A percentile compares a stretch with the other conserved stretches of the same genome.
Conservation (phyloP, 345 rosid species). For the Eucalyptus polybractea region DNA sequence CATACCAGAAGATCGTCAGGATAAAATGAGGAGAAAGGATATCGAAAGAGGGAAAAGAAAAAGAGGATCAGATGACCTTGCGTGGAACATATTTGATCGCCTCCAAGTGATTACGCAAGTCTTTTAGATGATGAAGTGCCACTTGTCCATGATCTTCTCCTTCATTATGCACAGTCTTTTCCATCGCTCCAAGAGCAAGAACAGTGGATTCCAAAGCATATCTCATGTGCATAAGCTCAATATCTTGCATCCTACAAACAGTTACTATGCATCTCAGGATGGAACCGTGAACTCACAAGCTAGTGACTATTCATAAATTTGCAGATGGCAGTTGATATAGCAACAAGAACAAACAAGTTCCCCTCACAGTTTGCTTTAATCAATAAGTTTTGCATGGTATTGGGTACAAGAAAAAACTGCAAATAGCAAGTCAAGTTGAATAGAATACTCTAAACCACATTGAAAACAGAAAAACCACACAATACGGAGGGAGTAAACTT, state of each 20-base stretch:
- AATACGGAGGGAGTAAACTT: neutral
- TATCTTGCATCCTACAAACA: slow-evolving; percentile 68
- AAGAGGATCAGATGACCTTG: slow-evolving; percentile 35
- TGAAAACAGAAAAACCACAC: neutral
- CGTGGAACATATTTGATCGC: slow-evolving; percentile 72
- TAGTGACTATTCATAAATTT: neutral
- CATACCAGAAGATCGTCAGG: neutral
- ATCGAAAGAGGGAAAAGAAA: neutral
- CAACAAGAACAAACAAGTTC: neutral
- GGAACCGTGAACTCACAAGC: neutral
- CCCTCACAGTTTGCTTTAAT: neutral
- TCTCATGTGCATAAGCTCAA: slow-evolving; percentile 94
- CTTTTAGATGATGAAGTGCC: slow-evolving; percentile 64
- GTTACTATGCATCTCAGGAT: neutral
- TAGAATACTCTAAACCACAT: neutral
- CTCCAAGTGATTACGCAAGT: slow-evolving; percentile 62
- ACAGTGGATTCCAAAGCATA: slow-evolving; percentile 84
- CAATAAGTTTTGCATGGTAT: neutral
- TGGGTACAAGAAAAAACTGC: neutral
- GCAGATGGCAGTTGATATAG: neutral
- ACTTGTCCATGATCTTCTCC: slow-evolving; percentile 27
- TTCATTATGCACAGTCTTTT: slow-evolving; percentile 34
- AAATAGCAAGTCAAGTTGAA: neutral
- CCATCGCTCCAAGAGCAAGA: slow-evolving; percentile 68
- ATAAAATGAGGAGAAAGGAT: neutral